A percentile compares a stretch with the other conserved stretches of the same genome.
These are phyloP conservation scores for Fusarium fujikuroi DNA, from an alignment of 2,329 filamentous ascomycete species.

Conservation along the genomic window DNA sequence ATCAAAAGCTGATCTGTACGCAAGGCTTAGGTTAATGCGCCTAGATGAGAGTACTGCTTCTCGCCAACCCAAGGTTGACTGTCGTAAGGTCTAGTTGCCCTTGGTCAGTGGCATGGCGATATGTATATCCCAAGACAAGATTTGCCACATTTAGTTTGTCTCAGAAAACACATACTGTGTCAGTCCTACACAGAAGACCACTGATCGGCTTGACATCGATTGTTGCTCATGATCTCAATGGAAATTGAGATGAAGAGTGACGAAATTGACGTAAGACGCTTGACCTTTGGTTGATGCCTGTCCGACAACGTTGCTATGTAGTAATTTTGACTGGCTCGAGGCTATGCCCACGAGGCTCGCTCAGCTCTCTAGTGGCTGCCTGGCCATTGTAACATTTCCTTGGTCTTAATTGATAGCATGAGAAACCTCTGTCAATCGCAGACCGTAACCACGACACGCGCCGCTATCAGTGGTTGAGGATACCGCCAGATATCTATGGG, in stretches of 20 bases:
- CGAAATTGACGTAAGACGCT: background rate
- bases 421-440: slow-evolving; percentile 37
- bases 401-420: slow-evolving; percentile 9
- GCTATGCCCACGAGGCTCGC: slow-evolving; percentile 6
- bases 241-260: slow-evolving; percentile 1
- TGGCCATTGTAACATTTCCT: background rate
- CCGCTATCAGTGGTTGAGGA: slow-evolving; percentile 28
- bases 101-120: background rate
- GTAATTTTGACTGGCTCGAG: slow-evolving; percentile 21
- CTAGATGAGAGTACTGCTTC: background rate
- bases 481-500: background rate
- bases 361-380: background rate
- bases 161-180: background rate
- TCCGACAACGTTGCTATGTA: slow-evolving; percentile 23
- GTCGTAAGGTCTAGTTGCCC: background rate
- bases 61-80: background rate
- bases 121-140: background rate
- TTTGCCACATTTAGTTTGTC: background rate
- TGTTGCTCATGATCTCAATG: background rate
- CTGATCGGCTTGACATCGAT: background rate
- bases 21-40: background rate
- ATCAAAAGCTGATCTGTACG: background rate
- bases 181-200: background rate
- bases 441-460: slow-evolving; percentile 29
- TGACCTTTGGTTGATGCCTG: background rate